Evolutionary conservation across 2,329 filamentous ascomycete species (phyloP), one percentile per base, ranked within the genome.

Genomic region (Epichloe aotearoae): DNA sequence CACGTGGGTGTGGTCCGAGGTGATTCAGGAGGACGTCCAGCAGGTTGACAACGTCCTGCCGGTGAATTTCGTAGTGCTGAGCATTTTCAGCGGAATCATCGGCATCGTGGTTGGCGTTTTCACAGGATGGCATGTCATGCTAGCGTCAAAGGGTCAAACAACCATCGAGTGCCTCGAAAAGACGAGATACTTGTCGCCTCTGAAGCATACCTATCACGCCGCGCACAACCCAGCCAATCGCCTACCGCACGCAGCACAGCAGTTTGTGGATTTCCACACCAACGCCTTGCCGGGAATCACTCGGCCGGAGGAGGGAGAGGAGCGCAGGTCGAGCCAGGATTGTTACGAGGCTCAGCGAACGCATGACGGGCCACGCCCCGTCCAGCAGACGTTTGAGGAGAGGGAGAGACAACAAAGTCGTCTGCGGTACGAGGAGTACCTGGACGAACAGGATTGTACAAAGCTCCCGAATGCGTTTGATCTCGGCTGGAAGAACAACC

Each of bases 141-240:
- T 98, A 1, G 87, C 88, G 1, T 71, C 78, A 50, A 77, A 79
- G 26, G 88, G 88, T 3, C 83, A 94, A 67, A 98, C 93, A 1
- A 98, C 93, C 3, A 96, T 98, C 53, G 93, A 98, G 66, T 95
- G 86, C 60, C 72, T 98, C 53, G 93, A 98, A 68, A 96, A 93
- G 73, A 97, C 91, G 2, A 80, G 93, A 50, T 98, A 98, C 67
- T 77, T 95, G 7, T 88, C 86, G 10, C 88, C 88, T 0, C 65
- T 95, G 53, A 79, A 84, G 51, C 78, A 78, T 46, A 77, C 91
- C 62, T 82, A 86, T 62, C 72, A 79, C 55, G 77, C 83, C 50
- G 73, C 77, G 45, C 74, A 78, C 54, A 71, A 77, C 62, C 75
- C 71, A 60, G 70, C 72, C 50, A 66, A 74, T 56, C 69, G 69